Base-by-base conservation (phyloP, 306 rosid genomes). In the Lithocarpus polystachyus region DNA sequence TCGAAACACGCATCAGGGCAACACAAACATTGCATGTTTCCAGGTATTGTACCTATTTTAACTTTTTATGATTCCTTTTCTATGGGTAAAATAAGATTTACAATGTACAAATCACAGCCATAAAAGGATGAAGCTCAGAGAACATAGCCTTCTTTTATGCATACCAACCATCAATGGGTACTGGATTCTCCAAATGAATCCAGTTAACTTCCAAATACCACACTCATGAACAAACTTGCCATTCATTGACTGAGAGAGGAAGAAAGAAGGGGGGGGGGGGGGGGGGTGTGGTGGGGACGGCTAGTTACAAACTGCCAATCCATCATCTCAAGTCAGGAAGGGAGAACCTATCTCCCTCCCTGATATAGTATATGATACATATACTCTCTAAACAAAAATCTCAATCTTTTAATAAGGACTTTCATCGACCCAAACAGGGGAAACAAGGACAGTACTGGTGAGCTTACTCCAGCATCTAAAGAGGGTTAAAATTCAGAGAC, bases 401-500 rank as follows among this genome's bases (percentile, higher is more conserved):
- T 61, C 83, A 84, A 84, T 73, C 84, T 19, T 45, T 26, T 53
- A 15, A 45, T 55, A 14, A 22, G 54, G 57, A 67, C 56, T 61
- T 19, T 35, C 31, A 35, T 24, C 18, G 33, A 62, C 72, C 79
- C 37, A 35, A 71, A 20, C 54, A 68, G 54, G 55, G 18, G 73
- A 60, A 75, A 74, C n/a, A 43, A 17, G 56, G 51, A 18, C 12
- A n/a, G 60, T 2, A 28, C 35, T 15, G 60, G 33, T 37, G 74
- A 56, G 75, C 35, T 55, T 82, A 86, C 56, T 82, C 85, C 70
- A 23, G 56, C 84, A 74, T 29, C 31, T 57, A 48, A 26, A 87
- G 86, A 14, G 89, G 85, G 64, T 79, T 85, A 77, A 86, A 90
- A 52, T 74, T 80, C 45, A 90, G 82, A 76, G 96, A 86, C 83